Base-by-base conservation (phyloP, 2,329 filamentous ascomycete genomes). In the Cladosporium sp. region DNA sequence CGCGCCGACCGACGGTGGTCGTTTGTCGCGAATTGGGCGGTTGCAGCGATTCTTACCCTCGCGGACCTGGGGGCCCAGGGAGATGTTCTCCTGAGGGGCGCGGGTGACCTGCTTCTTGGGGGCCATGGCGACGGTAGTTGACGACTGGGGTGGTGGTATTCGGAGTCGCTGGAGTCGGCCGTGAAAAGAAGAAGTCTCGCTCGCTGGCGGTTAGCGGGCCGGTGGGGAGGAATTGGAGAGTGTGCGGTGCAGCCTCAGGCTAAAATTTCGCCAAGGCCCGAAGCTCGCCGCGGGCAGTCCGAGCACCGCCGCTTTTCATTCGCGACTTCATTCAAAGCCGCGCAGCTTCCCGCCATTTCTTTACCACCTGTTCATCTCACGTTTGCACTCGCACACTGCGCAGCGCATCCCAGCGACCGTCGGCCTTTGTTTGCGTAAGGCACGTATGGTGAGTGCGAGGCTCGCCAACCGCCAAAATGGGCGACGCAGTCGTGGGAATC, bases 21-120 rank as follows among this genome's bases (percentile, higher is more conserved):
- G 63, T 7, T 18, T 33, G 40, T 72, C 83, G 48, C 46, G 33
- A 28, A 22, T 22, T 11, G 32, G 37, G 40, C 48, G 40, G 13
- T 43, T 43, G n/a, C 40, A 40, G 48, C 9, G 40, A 16, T 33
- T 50, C 48, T 50, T 75, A 92, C 89, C 91, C 83, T 96, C 92
- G 74, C 91, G 87, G 80, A 91, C 88, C 77, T 95, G 89, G 74
- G 93, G 93, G 70, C 93, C 93, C 70, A 97, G 85, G 77, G 87
- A 91, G 82, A 98, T 93, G 81, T 98, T 98, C 86, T 97, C 93
- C 81, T 92, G 77, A 62, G 77, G 85, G 69, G 83, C 82, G 70
- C 87, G 84, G 74, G 86, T 82, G 70, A 83, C 78, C 76, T 85
- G 85, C 82, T 92, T 91, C 85, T 95, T 95, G 76, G 91, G 91